Conservation (phyloP, 768 basidiomycete species). For the Mycena chlorophos region DNA sequence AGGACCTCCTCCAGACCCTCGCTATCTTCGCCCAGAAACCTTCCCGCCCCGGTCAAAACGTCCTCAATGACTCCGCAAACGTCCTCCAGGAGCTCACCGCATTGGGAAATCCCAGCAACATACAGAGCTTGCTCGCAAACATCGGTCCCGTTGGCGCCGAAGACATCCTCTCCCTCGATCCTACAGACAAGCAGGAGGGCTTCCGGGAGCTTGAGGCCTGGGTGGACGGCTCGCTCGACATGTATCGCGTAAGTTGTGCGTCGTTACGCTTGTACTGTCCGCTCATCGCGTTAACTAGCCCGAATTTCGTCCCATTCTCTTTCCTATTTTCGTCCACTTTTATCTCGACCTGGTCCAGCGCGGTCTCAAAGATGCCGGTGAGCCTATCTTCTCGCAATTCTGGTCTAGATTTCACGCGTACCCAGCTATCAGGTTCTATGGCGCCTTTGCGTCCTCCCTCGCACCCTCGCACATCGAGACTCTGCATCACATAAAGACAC, state of each 20-base stretch:
- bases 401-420: conserved; percentile 12
- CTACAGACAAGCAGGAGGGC: conserved; percentile 83
- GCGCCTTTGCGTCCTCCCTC: conserved; percentile 68
- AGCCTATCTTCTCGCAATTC: neutral
- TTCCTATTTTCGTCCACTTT: conserved; percentile 96
- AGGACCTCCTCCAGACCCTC: conserved; percentile 56
- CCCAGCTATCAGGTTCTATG: conserved; percentile 74
- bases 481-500: conserved; percentile 74
- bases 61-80: conserved; percentile 62
- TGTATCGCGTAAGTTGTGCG: conserved; percentile 69
- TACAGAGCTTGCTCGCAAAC: conserved; percentile 75
- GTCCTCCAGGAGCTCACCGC: conserved; percentile 68
- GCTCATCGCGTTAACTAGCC: conserved; percentile 51
- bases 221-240: conserved; percentile 89
- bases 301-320: conserved; percentile 89
- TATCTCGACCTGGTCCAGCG: conserved; percentile 92
- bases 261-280: conserved; percentile 9
- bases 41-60: conserved; percentile 66
- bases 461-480: conserved; percentile 63
- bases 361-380: conserved; percentile 88
- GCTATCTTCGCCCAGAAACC: conserved; percentile 73
- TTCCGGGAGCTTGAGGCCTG: conserved; percentile 83
- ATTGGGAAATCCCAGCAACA: conserved; percentile 68
- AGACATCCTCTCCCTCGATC: conserved; percentile 78
- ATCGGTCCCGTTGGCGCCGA: conserved; percentile 80